These are phyloP conservation scores for Lecanicillium sp. DNA, from an alignment of 2,329 filamentous ascomycete genomes.

Conservation along the genomic window DNA sequence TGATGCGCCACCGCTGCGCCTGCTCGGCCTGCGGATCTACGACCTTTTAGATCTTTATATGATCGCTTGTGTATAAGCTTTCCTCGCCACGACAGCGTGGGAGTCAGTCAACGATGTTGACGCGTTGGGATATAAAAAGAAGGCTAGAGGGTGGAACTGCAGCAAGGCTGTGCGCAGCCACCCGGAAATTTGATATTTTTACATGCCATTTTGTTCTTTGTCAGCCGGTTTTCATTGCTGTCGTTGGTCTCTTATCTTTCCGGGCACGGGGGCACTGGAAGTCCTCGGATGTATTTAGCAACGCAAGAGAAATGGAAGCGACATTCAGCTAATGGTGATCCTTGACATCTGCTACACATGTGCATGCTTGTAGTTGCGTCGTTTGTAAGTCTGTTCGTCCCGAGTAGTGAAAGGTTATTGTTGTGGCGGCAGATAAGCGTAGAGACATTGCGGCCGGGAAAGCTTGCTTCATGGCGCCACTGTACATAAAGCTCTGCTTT, in stretches of 20 bases:
- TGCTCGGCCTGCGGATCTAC: neutral
- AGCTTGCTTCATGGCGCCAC: too few species aligned
- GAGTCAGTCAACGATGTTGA: neutral
- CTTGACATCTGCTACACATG: too few species aligned
- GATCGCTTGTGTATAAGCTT: neutral
- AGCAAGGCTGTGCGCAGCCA: neutral
- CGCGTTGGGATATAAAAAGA: constrained; percentile 7
- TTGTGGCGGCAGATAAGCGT: too few species aligned
- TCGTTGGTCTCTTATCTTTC: constrained; percentile 3
- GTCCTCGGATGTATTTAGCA: constrained; percentile 8
- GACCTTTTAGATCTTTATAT: neutral
- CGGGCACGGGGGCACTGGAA: constrained; percentile 1
- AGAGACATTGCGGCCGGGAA: too few species aligned
- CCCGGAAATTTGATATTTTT: neutral
- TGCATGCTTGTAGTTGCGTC: too few species aligned
- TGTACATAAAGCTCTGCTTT: too few species aligned
- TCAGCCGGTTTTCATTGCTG: neutral
- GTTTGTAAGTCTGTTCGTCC: too few species aligned
- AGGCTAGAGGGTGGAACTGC: constrained; percentile 1
- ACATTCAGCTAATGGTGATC: too few species aligned
- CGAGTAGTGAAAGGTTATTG: too few species aligned
- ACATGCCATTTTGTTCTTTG: constrained; percentile 2
- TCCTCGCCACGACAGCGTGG: neutral
- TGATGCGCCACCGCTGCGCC: neutral
- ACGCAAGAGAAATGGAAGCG: constrained; percentile 7